phyloP scores from a whole-genome alignment of 768 basidiomycete species.

The Crassisporium funariophilum region DNA sequence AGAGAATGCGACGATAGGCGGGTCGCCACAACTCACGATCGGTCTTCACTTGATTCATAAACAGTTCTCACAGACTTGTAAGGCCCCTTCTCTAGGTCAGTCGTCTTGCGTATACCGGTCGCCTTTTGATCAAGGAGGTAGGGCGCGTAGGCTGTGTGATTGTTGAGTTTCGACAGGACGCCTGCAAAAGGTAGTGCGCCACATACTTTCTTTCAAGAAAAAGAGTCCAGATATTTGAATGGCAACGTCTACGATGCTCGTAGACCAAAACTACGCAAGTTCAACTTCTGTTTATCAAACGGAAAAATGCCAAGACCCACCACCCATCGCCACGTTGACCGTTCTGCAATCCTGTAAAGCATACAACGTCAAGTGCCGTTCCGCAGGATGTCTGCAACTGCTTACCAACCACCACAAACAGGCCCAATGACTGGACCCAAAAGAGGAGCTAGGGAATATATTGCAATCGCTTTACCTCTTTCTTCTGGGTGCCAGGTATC shows the following conservation, averaged over 20 bases:
- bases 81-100: conserved; percentile 50
- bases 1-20: not conserved
- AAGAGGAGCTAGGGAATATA: conserved; percentile 67
- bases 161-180: conserved; percentile 23
- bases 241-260: conserved; percentile 54
- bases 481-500: conserved; percentile 66
- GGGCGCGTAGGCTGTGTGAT: conserved; percentile 45
- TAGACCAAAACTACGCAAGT: conserved; percentile 60
- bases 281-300: not conserved
- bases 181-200: not conserved
- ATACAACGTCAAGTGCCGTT: conserved; percentile 9
- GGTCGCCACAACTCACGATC: conserved; percentile 39
- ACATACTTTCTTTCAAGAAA: conserved; percentile 64
- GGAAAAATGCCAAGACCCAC: conserved; percentile 35
- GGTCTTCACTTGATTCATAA: conserved; percentile 41
- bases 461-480: conserved; percentile 62
- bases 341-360: conserved; percentile 50
- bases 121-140: conserved; percentile 55
- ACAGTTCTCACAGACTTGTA: conserved; percentile 46
- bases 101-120: conserved; percentile 38
- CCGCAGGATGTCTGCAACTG: not conserved
- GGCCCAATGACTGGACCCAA: conserved; percentile 69
- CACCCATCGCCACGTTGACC: conserved; percentile 74
- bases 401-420: conserved; percentile 59
- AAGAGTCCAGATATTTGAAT: conserved; percentile 60